Evolutionary conservation across 371 early-diverging fungal species (phyloP), one percentile per base, ranked within the genome.

Genomic region (Thermomucor indicae-seudaticae): DNA sequence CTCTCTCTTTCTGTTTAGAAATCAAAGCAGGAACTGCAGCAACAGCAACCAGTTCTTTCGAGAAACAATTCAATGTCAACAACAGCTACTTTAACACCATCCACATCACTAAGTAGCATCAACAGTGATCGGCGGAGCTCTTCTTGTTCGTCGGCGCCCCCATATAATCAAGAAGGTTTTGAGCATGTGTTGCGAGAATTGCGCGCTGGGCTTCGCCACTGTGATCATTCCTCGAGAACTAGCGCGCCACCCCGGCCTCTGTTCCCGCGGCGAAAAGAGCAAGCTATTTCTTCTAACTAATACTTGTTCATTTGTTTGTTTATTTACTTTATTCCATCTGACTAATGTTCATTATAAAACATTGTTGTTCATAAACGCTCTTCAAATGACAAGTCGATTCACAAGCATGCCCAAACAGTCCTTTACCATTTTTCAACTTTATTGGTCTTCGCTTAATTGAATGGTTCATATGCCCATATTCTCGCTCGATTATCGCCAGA

Each of bases 401-500:
- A n/a, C n/a, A n/a, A n/a, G n/a, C n/a, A n/a, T n/a, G n/a, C n/a
- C n/a, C n/a, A n/a, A n/a, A n/a, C n/a, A n/a, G n/a, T n/a, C n/a
- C n/a, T n/a, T n/a, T n/a, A n/a, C n/a, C n/a, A n/a, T n/a, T n/a
- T n/a, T n/a, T n/a, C n/a, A n/a, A n/a, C n/a, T n/a, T n/a, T n/a
- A n/a, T n/a, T n/a, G n/a, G n/a, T n/a, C n/a, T n/a, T n/a, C n/a
- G n/a, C n/a, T n/a, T n/a, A n/a, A n/a, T n/a, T n/a, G 10, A 37
- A 10, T 19, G 37, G 37, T 19, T 73, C 73, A 49, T 89, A 89
- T 22, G 83, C 83, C 97, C 97, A 97, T 43, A 96, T 81, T 55
- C 96, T 79, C 17, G 95, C 95, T 49, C 89, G 83, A 57, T 83
- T 86, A 77, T 97, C 98, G 31, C 98, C 98, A 22, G 92, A 90